Conservation (phyloP, 2,329 filamentous ascomycete genomes). For the Cladosporium cucumerinum region DNA sequence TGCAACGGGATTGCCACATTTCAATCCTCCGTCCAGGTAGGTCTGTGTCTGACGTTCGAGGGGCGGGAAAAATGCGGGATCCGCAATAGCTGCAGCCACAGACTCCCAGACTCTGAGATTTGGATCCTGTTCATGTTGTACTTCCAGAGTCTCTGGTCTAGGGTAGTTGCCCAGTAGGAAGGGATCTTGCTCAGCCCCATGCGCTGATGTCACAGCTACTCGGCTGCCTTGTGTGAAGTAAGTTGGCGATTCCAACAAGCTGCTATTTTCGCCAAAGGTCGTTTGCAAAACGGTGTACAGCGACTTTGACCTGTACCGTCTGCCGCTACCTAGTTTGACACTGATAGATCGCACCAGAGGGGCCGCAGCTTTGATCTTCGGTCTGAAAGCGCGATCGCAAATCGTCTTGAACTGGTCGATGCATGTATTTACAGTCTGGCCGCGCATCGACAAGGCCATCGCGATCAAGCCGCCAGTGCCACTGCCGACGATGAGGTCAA, state of each 20-base stretch:
- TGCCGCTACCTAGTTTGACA: constrained; percentile 14
- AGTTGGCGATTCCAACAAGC: constrained; percentile 27
- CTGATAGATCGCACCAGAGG: constrained; percentile 14
- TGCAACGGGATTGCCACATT: constrained; percentile 50
- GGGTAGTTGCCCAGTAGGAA: constrained; percentile 48
- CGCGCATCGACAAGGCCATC: constrained; percentile 40
- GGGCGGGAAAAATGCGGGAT: constrained; percentile 51
- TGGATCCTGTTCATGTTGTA: constrained; percentile 37
- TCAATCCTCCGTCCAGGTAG: constrained; percentile 51
- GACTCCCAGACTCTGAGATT: constrained; percentile 53
- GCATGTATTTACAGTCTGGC: constrained; percentile 40
- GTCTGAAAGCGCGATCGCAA: constrained; percentile 43
- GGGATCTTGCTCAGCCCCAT: constrained; percentile 38
- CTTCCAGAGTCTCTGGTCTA: constrained; percentile 36
- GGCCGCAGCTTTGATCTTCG: constrained; percentile 34
- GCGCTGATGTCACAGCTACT: constrained; percentile 45
- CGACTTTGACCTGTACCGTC: constrained; percentile 17
- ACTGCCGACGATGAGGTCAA: constrained; percentile 50
- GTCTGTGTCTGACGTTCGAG: constrained; percentile 48
- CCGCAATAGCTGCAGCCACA: constrained; percentile 50
- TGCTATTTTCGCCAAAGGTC: constrained; percentile 37
- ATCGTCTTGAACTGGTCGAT: constrained; percentile 39
- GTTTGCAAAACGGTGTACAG: constrained; percentile 10
- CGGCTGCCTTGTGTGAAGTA: constrained; percentile 30
- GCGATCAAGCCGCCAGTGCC: constrained; percentile 46